Percentiles rank a stretch among this genome's conserved stretches.
Evolutionary conservation across 2,329 filamentous ascomycete genomes (phyloP).

Genomic region (Hypoxylon sp.): DNA sequence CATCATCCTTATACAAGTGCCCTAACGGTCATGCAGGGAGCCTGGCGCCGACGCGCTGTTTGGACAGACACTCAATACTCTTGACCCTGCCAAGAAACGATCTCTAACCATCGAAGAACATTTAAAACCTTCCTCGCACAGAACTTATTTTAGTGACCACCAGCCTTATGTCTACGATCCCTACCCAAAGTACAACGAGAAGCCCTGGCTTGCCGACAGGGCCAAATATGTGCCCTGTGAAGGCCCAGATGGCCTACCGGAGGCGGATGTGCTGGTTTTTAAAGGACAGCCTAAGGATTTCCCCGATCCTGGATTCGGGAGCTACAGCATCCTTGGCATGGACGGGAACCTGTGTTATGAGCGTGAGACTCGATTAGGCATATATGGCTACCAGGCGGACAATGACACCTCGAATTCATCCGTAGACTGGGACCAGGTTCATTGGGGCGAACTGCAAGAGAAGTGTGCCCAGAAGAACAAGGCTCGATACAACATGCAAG

Average conservation of each 20-base stretch:
- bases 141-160: slow-evolving; percentile 60
- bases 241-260: slow-evolving; percentile 72
- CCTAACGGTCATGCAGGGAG: slow-evolving; percentile 55
- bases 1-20: slow-evolving; percentile 32
- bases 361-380: slow-evolving; percentile 77
- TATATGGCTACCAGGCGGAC: slow-evolving; percentile 71
- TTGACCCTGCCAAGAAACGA: slow-evolving; percentile 59
- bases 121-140: slow-evolving; percentile 53
- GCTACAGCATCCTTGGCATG: slow-evolving; percentile 71
- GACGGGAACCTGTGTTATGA: slow-evolving; percentile 77
- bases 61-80: slow-evolving; percentile 67
- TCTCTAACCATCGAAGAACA: slow-evolving; percentile 51
- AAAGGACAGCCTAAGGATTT: slow-evolving; percentile 72
- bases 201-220: slow-evolving; percentile 67
- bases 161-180: slow-evolving; percentile 75
- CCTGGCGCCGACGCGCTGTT: slow-evolving; percentile 68
- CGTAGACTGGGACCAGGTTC: slow-evolving; percentile 74
- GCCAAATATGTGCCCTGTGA: slow-evolving; percentile 75
- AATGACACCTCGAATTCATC: slow-evolving; percentile 61
- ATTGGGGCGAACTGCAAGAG: slow-evolving; percentile 80
- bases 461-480: slow-evolving; percentile 76
- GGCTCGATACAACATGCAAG: slow-evolving; percentile 69
- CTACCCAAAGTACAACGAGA: slow-evolving; percentile 78
- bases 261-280: slow-evolving; percentile 75
- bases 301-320: slow-evolving; percentile 73